Evolutionary conservation across 768 basidiomycete species (phyloP).

Genomic region (Boletus sp.): DNA sequence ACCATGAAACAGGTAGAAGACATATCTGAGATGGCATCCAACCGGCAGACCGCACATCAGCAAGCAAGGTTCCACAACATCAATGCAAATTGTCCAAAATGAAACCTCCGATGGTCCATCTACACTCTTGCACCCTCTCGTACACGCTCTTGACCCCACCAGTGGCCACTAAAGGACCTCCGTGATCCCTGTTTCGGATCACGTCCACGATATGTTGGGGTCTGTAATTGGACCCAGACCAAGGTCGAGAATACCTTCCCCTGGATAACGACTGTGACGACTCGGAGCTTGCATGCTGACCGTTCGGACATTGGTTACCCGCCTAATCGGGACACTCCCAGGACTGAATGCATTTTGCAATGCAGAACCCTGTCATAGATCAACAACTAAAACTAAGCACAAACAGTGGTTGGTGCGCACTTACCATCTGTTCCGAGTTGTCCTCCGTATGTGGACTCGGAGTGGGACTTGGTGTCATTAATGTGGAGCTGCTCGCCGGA

Average conservation of each 20-base stretch:
- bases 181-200: not conserved
- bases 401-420: not conserved
- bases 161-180: not conserved
- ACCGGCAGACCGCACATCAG: not conserved
- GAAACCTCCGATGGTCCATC: not conserved
- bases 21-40: not conserved
- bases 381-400: not conserved
- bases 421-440: conserved; percentile 6
- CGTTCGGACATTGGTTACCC: not conserved
- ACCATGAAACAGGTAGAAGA: not conserved
- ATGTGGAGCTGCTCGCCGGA: not conserved
- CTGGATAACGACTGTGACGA: conserved; percentile 4
- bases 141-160: not conserved
- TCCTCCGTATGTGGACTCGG: conserved; percentile 1
- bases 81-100: not conserved
- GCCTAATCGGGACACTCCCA: not conserved
- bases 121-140: not conserved
- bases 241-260: conserved; percentile 18
- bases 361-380: not conserved
- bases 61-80: not conserved
- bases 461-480: conserved; percentile 5
- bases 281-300: conserved; percentile 8
- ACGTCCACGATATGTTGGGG: not conserved
- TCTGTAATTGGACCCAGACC: not conserved
- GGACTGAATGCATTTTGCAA: not conserved